Conservation (phyloP, 495 filamentous ascomycete species). For the Xylaria palmicola region DNA sequence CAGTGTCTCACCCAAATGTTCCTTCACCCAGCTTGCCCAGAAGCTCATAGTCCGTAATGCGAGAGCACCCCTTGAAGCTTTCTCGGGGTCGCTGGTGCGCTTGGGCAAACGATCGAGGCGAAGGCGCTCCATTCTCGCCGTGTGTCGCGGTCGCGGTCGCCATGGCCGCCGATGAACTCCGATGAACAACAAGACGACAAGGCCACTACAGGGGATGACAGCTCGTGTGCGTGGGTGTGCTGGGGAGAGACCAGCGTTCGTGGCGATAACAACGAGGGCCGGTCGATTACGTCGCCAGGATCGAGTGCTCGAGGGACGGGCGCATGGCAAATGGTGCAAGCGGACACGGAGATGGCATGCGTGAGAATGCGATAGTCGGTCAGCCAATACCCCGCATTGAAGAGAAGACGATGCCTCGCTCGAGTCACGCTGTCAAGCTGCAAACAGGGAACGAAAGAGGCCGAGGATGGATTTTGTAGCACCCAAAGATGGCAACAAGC, state of each 20-base stretch:
- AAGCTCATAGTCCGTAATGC: slow-evolving; percentile 84
- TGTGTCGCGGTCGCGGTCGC: slow-evolving; percentile 32
- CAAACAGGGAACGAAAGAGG: background rate
- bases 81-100: slow-evolving; percentile 44
- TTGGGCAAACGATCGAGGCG: slow-evolving; percentile 45
- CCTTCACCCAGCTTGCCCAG: slow-evolving; percentile 93
- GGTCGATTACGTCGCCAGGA: slow-evolving; percentile 4
- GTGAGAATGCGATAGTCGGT: background rate
- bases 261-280: background rate
- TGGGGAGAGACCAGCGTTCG: background rate
- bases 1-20: slow-evolving; percentile 76
- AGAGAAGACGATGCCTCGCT: background rate
- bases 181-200: slow-evolving; percentile 36
- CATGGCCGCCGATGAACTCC: slow-evolving; percentile 34
- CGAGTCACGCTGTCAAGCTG: background rate
- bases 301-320: background rate
- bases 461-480: background rate
- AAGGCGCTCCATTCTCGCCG: slow-evolving; percentile 29
- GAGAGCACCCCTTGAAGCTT: slow-evolving; percentile 80
- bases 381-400: background rate
- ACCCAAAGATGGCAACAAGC: background rate
- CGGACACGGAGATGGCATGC: background rate
- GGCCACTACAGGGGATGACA: background rate
- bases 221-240: background rate
- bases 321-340: slow-evolving; percentile 6